phyloP scores from a whole-genome alignment of 75 land plant species.

The Adiantum capillusveneris region DNA sequence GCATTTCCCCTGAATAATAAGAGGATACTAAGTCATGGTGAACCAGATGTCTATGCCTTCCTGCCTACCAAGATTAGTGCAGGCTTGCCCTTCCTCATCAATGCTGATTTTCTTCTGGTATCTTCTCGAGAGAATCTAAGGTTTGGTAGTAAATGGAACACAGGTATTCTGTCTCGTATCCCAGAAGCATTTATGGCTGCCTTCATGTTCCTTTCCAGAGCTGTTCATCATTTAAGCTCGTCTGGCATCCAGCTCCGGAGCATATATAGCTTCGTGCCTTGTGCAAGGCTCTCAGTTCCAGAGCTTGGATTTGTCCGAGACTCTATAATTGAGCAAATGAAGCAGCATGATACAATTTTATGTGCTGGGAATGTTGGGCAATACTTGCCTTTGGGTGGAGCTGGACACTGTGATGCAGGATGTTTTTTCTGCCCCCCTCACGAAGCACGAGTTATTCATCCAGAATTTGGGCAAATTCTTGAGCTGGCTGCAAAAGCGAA shows the following conservation, averaged over 20 bases:
- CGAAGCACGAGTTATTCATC: constrained; percentile 15
- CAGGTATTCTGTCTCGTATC: constrained; percentile 51
- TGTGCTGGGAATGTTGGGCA: not conserved
- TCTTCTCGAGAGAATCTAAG: constrained; percentile 51
- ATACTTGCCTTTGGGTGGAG: too few species aligned
- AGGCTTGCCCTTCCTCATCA: constrained; percentile 55
- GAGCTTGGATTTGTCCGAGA: too few species aligned
- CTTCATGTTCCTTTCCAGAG: constrained; percentile 24
- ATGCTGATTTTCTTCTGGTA: constrained; percentile 50
- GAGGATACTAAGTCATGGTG: not conserved
- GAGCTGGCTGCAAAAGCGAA: constrained; percentile 19
- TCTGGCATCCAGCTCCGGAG: too few species aligned
- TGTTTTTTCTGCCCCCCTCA: not conserved
- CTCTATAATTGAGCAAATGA: not conserved
- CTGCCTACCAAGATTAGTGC: constrained; percentile 56
- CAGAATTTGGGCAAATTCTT: constrained; percentile 39
- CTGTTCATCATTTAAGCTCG: too few species aligned
- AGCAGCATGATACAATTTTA: not conserved
- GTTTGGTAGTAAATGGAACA: constrained; percentile 47
- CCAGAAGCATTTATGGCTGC: constrained; percentile 48
- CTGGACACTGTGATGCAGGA: too few species aligned
- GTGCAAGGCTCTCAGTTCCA: too few species aligned
- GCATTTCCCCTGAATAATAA: constrained; percentile 48
- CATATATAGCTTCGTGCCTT: too few species aligned
- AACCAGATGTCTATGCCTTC: constrained; percentile 45